Percentiles rank a stretch among this genome's conserved stretches.
phyloP scores from a whole-genome alignment of 2,329 filamentous ascomycete species.

The Elsinoe ampelina region DNA sequence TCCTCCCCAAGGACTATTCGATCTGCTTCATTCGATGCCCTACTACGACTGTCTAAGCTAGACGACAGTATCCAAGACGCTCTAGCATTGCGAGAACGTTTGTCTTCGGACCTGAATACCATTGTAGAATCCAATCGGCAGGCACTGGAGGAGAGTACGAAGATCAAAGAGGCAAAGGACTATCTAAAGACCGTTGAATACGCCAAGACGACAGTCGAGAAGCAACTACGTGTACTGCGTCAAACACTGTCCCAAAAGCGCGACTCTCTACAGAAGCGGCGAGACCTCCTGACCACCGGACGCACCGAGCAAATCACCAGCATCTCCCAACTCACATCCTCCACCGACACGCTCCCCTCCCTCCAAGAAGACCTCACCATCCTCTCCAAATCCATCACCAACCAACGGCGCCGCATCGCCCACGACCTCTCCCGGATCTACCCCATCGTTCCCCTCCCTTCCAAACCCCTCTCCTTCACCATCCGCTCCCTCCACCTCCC shows the following conservation, averaged over 20 bases:
- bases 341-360: constrained; percentile 42
- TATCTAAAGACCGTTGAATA: constrained; percentile 36
- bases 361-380: constrained; percentile 27
- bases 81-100: constrained; percentile 60
- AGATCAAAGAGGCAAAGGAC: constrained; percentile 35
- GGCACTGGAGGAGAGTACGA: constrained; percentile 28
- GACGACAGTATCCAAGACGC: constrained; percentile 90
- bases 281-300: constrained; percentile 58
- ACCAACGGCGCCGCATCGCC: constrained; percentile 81
- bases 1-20: constrained; percentile 40
- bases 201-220: constrained; percentile 54
- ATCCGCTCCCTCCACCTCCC: constrained; percentile 72
- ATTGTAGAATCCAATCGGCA: constrained; percentile 33
- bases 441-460: constrained; percentile 60
- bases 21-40: constrained; percentile 74
- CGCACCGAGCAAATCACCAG: constrained; percentile 29
- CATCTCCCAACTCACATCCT: constrained; percentile 21
- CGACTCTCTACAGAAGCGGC: constrained; percentile 55
- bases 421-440: constrained; percentile 73
- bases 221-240: constrained; percentile 52
- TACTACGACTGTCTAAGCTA: constrained; percentile 81
- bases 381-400: constrained; percentile 59
- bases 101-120: constrained; percentile 68
- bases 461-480: constrained; percentile 65
- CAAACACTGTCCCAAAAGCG: constrained; percentile 59